phyloP scores from a whole-genome alignment of 148 eudicot species.

The Amaranthus hypochondriacus region DNA sequence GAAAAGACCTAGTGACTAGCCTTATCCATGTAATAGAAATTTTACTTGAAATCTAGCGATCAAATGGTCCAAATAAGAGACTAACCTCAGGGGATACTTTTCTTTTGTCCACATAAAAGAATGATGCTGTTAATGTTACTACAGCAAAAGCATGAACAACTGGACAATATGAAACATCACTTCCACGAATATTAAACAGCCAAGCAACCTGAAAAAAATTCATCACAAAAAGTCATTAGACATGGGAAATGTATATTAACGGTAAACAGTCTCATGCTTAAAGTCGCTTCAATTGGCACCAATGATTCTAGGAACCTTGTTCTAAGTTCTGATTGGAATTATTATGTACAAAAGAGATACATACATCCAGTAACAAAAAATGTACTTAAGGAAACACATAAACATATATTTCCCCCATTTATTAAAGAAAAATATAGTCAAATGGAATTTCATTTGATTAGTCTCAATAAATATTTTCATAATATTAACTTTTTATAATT shows the following conservation, averaged over 20 bases:
- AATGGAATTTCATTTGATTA: too few species aligned
- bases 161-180: slow-evolving; percentile 83
- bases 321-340: neutral
- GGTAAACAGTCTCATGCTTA: neutral
- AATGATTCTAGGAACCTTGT: neutral
- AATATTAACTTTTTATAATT: too few species aligned
- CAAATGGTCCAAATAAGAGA: slow-evolving; percentile 9
- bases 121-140: slow-evolving; percentile 64
- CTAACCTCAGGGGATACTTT: slow-evolving; percentile 87
- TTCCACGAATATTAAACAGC: slow-evolving; percentile 85
- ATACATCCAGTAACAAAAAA: neutral
- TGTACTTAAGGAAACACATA: neutral
- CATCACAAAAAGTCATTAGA: slow-evolving; percentile 11
- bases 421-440: too few species aligned
- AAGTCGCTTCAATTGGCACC: neutral
- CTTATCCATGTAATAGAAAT: neutral
- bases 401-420: neutral
- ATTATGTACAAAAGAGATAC: too few species aligned
- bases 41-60: neutral
- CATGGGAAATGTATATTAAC: neutral
- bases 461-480: too few species aligned
- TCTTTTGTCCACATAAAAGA: slow-evolving; percentile 74
- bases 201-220: slow-evolving; percentile 76
- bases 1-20: neutral
- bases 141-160: slow-evolving; percentile 93